Base-by-base conservation (phyloP, 1,139 yeast genomes). In the Lodderomyces margitis region DNA sequence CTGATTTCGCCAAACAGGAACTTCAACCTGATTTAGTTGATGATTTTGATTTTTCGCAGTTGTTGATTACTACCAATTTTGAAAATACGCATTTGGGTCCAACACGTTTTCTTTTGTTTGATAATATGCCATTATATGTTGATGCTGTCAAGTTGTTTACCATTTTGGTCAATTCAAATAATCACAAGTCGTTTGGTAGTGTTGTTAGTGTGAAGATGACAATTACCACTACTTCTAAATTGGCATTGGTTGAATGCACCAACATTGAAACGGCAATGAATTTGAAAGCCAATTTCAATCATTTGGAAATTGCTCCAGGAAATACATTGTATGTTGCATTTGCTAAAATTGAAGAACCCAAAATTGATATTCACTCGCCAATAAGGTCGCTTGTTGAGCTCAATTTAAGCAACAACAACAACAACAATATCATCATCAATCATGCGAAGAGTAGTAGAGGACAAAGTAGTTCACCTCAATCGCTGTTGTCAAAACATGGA, bases 301-400 rank as follows among this genome's bases (percentile, higher is more conserved):
- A 89, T 49, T 80, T 83, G 52, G 97, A 91, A 57, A 70, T 92
- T 32, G 78, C 82, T 46, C 85, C 91, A 1, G 96, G 95, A 1
- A 69, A 73, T 35, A 71, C 78, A 21, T 75, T 87, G 56, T 70
- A 77, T 41, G 81, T 81, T 37, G 83, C 85, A 0, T 84, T 83
- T 68, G 91, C 88, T 3, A 80, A 79, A 54, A 69, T 83, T 25
- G 59, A 74, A 31, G 37, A 39, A 16, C 40, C 36, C 28, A 21
- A 19, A 9, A 6, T 19, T 19, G 38, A 27, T 11, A 23, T 14
- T 15, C 10, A 28, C 10, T 15, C 19, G n/a, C 32, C 32, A 6
- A 6, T 28, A 11, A 28, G 16, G 9, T 28, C 32, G 10, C 7
- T 28, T 28, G 32, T 9, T 14, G 32, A 28, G 12, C 32, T n/a